Base-by-base conservation (phyloP, 2,329 filamentous ascomycete genomes). In the Pseudogymnoascus pannorum region DNA sequence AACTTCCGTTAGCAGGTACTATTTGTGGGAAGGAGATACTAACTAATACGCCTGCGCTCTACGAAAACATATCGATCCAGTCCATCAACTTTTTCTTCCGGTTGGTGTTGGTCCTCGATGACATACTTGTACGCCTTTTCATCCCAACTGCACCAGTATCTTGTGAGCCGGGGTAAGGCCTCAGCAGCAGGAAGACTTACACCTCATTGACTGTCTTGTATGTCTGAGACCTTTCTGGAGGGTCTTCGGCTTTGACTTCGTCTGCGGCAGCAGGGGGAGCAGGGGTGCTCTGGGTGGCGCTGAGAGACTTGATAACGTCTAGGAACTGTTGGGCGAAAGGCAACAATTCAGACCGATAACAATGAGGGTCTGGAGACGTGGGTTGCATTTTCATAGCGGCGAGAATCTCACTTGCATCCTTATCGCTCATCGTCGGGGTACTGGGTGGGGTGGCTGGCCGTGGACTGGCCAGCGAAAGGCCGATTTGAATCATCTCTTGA, bases 121-220 rank as follows among this genome's bases (percentile, higher is more conserved):
- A 11, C 29, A 18, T 60, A 38, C 38, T 61, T 60, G 14, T 11
- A 38, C n/a, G 33, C 9, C 57, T 60, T 51, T 14, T 58, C 61
- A 54, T 67, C 63, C 64, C 29, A 68, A 22, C 64, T 68, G 31
- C 61, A 64, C 63, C 5, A 44, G 59, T 59, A 62, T 61, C 63
- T 59, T 60, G 59, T 42, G 40, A 58, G n/a, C 12, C 40, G 60
- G 11, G 8, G 58, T 6, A 59, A 29, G 9, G 44, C 26, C 60
- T 22, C 11, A 61, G 31, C 2, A n/a, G 11, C 16, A 12, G 4
- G 42, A 57, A 65, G 44, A 65, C 61, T 12, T 58, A 68, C 58
- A 68, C 48, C 62, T 68, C 60, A 62, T 64, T 64, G 33, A 66
- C 60, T 59, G 9, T 40, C 16, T 48, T 59, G 31, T 58, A 35